Conservation (phyloP, 106 monocot genomes). For the Hemerocallis citrina region DNA sequence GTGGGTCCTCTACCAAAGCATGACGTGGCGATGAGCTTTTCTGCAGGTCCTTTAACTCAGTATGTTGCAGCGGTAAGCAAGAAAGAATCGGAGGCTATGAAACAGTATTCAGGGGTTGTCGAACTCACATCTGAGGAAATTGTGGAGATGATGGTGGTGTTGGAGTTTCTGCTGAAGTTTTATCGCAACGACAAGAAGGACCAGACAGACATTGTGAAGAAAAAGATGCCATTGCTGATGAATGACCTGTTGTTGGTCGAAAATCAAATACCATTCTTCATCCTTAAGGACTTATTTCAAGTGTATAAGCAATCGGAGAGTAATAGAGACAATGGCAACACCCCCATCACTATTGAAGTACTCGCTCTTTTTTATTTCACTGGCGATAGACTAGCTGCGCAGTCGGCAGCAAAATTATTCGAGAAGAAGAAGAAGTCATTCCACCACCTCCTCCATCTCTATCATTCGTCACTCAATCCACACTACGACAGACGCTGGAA, state of each 20-base stretch:
- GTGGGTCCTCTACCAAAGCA: too few relatives aligned
- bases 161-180: neutral
- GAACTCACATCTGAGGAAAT: too few relatives aligned
- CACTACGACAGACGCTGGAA: neutral
- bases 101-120: too few relatives aligned
- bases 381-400: neutral
- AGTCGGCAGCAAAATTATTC: neutral
- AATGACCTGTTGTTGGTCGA: slow-evolving; percentile 20
- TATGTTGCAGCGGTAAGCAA: too few relatives aligned
- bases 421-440: neutral
- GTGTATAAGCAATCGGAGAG: neutral
- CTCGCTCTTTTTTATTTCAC: neutral
- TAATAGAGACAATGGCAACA: too few relatives aligned
- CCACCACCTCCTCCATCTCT: slow-evolving; percentile 1
- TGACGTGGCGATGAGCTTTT: too few relatives aligned
- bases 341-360: neutral
- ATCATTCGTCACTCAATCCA: neutral
- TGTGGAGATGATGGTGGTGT: neutral
- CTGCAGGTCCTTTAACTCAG: too few relatives aligned
- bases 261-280: neutral
- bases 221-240: neutral
- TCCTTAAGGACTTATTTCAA: neutral
- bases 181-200: neutral
- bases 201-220: neutral
- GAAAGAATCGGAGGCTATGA: too few relatives aligned